Conservation (phyloP, 1,284 basidiomycete genomes). For the Rhodofomes roseus region DNA sequence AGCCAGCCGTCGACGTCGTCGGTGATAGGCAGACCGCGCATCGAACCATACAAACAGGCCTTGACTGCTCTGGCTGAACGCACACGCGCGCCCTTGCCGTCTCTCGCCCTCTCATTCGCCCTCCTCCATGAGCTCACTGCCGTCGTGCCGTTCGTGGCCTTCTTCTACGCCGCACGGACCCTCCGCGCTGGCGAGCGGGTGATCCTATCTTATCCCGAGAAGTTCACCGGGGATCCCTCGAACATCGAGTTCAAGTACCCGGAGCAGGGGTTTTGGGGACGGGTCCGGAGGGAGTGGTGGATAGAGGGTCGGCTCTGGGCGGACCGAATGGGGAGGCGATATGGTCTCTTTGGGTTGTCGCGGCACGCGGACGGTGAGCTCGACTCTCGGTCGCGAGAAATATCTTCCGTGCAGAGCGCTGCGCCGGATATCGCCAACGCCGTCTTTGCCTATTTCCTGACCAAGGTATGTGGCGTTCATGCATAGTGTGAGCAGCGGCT, state of each 20-base stretch:
- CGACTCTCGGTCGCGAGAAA: slow-evolving; percentile 6
- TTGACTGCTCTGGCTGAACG: slow-evolving; percentile 55
- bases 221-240: neutral
- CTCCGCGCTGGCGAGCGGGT: slow-evolving; percentile 72
- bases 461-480: slow-evolving; percentile 77
- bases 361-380: slow-evolving; percentile 39
- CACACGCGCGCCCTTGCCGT: slow-evolving; percentile 74
- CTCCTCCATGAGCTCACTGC: slow-evolving; percentile 89
- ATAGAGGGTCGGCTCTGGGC: slow-evolving; percentile 73
- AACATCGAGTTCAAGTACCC: slow-evolving; percentile 4
- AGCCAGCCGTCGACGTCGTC: too few relatives aligned
- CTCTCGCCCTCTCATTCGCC: slow-evolving; percentile 76
- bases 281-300: slow-evolving; percentile 54
- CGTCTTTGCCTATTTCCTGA: slow-evolving; percentile 79
- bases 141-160: slow-evolving; percentile 67
- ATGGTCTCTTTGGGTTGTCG: slow-evolving; percentile 80
- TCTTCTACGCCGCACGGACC: slow-evolving; percentile 72
- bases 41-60: slow-evolving; percentile 46
- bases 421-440: slow-evolving; percentile 75
- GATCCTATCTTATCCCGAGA: slow-evolving; percentile 37
- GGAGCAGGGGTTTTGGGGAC: slow-evolving; percentile 35
- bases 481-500: too few relatives aligned
- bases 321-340: slow-evolving; percentile 68
- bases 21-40: too few relatives aligned
- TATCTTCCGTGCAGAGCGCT: slow-evolving; percentile 26